phyloP scores from a whole-genome alignment of 345 rosid species.

The Rhizophora mangle region DNA sequence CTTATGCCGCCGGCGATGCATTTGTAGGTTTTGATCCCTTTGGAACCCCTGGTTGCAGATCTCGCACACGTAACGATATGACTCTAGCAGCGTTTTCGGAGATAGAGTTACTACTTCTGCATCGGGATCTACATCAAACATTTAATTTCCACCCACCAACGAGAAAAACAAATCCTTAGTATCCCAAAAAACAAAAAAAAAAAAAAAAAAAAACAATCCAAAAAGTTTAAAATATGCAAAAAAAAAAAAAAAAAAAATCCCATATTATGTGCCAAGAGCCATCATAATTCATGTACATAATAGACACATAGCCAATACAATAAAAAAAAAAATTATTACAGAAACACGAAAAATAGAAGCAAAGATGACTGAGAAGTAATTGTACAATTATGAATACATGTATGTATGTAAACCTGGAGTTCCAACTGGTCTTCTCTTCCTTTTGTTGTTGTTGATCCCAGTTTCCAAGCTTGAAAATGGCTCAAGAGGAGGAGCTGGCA shows the following conservation, averaged over 20 bases:
- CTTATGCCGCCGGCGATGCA: conserved; percentile 93
- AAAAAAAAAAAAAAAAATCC: too few relatives aligned
- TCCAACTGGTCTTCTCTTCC: conserved; percentile 83
- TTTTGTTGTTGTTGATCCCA: conserved; percentile 45
- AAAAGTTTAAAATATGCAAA: too few relatives aligned
- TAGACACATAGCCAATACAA: too few relatives aligned
- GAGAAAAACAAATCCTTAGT: not conserved
- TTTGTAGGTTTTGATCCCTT: conserved; percentile 95
- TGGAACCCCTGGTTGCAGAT: conserved; percentile 98
- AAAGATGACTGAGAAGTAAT: too few relatives aligned
- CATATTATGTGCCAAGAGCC: too few relatives aligned
- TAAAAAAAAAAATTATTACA: too few relatives aligned
- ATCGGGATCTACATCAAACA: conserved; percentile 69
- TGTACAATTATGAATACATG: too few relatives aligned
- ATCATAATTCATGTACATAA: too few relatives aligned
- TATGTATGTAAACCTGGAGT: conserved; percentile 56
- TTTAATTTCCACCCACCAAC: not conserved
- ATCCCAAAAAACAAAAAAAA: too few relatives aligned
- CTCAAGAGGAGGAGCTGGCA: conserved; percentile 33
- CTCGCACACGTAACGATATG: conserved; percentile 92
- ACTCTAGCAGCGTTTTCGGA: conserved; percentile 82
- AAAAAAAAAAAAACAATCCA: too few relatives aligned
- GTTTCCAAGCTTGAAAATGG: conserved; percentile 39
- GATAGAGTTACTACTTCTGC: conserved; percentile 88
- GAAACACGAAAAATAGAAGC: too few relatives aligned